phyloP scores from a whole-genome alignment of 2,329 filamentous ascomycete species.

The Cladosporium oxysporum region DNA sequence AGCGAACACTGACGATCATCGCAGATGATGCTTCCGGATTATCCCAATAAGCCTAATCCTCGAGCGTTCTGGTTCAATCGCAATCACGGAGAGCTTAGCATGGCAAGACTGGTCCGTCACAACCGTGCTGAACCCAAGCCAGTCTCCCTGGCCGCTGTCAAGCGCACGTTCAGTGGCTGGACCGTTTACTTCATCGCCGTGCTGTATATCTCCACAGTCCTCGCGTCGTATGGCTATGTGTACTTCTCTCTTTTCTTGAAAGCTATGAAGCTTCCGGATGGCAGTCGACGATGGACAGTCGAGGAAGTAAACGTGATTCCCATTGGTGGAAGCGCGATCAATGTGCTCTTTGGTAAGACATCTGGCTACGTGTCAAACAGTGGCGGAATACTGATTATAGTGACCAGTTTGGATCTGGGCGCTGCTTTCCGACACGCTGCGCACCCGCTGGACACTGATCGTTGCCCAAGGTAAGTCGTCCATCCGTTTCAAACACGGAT shows the following conservation, averaged over 20 bases:
- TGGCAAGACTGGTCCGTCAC: conserved; percentile 47
- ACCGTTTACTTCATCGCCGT: conserved; percentile 49
- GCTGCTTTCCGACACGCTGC: conserved; percentile 52
- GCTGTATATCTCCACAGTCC: conserved; percentile 49
- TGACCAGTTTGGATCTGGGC: conserved; percentile 56
- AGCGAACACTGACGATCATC: conserved; percentile 1
- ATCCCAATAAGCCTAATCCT: conserved; percentile 39
- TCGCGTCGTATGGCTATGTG: conserved; percentile 51
- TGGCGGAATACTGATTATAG: not conserved
- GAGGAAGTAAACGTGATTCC: conserved; percentile 53
- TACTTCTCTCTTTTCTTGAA: conserved; percentile 51
- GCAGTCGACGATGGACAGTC: conserved; percentile 45
- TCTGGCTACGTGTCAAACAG: not conserved
- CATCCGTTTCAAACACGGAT: not conserved
- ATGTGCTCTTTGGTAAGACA: conserved; percentile 43
- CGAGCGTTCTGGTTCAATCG: conserved; percentile 50
- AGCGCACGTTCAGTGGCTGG: conserved; percentile 49
- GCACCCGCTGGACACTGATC: conserved; percentile 54
- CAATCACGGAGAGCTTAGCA: conserved; percentile 45
- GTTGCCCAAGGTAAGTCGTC: conserved; percentile 44
- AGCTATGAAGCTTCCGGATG: conserved; percentile 44
- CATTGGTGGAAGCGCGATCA: conserved; percentile 51
- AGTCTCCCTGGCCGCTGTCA: conserved; percentile 48
- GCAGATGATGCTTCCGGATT: conserved; percentile 51
- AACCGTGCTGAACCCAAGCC: conserved; percentile 49